These are phyloP conservation scores for Lignosus rhinocerotis DNA, from an alignment of 1,284 basidiomycete species.

Conservation along the genomic window DNA sequence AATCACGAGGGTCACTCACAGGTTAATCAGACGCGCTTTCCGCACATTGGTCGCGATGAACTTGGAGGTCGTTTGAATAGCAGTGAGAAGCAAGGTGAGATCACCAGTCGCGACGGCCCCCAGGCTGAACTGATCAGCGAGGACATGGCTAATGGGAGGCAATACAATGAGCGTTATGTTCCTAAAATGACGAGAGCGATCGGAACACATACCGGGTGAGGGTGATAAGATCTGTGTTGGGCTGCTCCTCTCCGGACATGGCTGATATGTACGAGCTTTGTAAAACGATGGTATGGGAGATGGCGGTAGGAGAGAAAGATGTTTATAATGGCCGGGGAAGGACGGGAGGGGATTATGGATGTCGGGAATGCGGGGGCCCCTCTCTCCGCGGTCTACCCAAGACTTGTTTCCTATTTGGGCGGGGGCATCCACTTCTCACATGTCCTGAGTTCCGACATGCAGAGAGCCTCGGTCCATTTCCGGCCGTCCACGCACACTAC, in stretches of 20 bases:
- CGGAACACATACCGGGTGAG: constrained; percentile 71
- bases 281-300: constrained; percentile 3
- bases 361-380: constrained; percentile 22
- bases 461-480: constrained; percentile 5
- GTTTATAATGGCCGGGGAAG: constrained; percentile 20
- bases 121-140: constrained; percentile 79
- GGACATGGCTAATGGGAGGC: constrained; percentile 66
- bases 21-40: constrained; percentile 95
- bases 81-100: constrained; percentile 90
- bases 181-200: too few relatives aligned
- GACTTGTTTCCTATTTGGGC: constrained; percentile 17
- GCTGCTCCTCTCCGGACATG: constrained; percentile 67
- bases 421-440: constrained; percentile 24
- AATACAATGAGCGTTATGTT: constrained; percentile 14
- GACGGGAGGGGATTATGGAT: constrained; percentile 6
- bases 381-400: constrained; percentile 15
- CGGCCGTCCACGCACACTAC: neutral
- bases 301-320: constrained; percentile 14
- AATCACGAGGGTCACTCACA: constrained; percentile 56
- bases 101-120: constrained; percentile 88
- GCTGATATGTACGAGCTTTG: constrained; percentile 17
- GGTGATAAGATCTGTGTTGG: constrained; percentile 87
- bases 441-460: constrained; percentile 14
- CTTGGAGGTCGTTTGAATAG: constrained; percentile 94
- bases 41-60: constrained; percentile 99